Evolutionary conservation across 345 rosid genomes (phyloP).

Genomic region (Eucalyptus marginata): DNA sequence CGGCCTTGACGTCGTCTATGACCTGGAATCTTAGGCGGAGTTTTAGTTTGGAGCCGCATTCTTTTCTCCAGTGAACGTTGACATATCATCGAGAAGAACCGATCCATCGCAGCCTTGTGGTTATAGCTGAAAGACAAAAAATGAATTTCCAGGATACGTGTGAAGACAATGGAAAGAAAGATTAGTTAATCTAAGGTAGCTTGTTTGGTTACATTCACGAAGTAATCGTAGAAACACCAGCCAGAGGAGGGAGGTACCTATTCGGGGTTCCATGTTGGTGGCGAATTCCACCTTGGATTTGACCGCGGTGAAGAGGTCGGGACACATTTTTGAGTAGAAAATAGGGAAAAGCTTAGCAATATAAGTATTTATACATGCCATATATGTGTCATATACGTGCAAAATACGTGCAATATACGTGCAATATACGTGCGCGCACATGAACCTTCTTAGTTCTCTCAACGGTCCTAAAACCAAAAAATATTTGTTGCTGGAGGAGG

Average conservation of each 20-base stretch:
- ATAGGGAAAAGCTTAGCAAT: slow-evolving; percentile 20
- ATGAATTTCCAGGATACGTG: neutral
- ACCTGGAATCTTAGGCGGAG: slow-evolving; percentile 57
- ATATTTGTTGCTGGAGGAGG: slow-evolving; percentile 8
- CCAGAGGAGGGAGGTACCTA: slow-evolving; percentile 38
- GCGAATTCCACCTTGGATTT: slow-evolving; percentile 17
- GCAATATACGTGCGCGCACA: too few species aligned
- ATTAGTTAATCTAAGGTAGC: too few species aligned
- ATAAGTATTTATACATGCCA: too few species aligned
- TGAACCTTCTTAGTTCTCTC: too few species aligned
- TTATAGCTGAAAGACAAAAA: neutral
- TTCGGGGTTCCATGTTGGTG: slow-evolving; percentile 17
- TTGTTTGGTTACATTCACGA: slow-evolving; percentile 18
- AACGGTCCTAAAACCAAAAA: too few species aligned
- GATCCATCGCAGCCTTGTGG: slow-evolving; percentile 78
- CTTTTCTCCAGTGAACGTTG: slow-evolving; percentile 66
- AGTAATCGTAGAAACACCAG: slow-evolving; percentile 28
- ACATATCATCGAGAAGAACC: slow-evolving; percentile 57
- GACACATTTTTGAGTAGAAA: slow-evolving; percentile 27
- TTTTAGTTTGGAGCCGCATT: slow-evolving; percentile 49
- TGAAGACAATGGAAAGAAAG: too few species aligned
- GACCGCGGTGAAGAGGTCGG: slow-evolving; percentile 12
- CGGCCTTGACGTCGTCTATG: slow-evolving; percentile 12
- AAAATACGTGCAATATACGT: too few species aligned
- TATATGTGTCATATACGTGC: too few species aligned